These are phyloP conservation scores for Iris pallida DNA, from an alignment of 116 monocot species.

Conservation along the genomic window DNA sequence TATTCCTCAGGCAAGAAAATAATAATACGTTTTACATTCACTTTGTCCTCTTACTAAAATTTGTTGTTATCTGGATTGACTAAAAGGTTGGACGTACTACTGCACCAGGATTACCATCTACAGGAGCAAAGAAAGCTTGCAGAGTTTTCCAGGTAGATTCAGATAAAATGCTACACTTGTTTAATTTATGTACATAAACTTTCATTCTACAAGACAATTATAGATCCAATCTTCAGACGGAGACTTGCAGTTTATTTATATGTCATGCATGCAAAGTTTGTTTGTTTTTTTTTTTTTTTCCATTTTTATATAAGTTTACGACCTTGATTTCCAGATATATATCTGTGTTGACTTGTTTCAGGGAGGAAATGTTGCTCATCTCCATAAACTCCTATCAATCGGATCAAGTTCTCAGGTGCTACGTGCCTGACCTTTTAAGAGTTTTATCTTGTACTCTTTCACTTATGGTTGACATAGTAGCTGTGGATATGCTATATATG, in stretches of 20 bases:
- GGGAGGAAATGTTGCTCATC: constrained; percentile 94
- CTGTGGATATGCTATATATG: no score
- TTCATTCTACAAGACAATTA: no score
- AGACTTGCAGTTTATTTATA: no score
- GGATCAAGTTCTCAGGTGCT: constrained; percentile 91
- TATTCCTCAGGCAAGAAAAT: constrained; percentile 70
- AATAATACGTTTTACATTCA: background rate
- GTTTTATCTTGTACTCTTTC: no score
- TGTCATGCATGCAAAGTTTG: background rate
- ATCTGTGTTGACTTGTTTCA: constrained; percentile 18
- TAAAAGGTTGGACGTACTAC: constrained; percentile 60
- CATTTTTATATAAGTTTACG: background rate
- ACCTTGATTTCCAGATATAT: background rate
- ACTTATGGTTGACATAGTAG: no score
- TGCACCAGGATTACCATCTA: no score
- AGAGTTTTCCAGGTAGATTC: constrained; percentile 87
- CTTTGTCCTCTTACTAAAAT: background rate
- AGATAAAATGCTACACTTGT: background rate
- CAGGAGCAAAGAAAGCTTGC: constrained; percentile 34
- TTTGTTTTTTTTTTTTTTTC: background rate
- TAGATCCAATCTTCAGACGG: no score
- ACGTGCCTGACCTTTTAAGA: background rate
- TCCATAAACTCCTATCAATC: constrained; percentile 84
- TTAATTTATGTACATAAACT: no score
- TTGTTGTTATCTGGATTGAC: constrained; percentile 19